Conservation (phyloP, 495 filamentous ascomycete genomes). For the Xylaria sp. region DNA sequence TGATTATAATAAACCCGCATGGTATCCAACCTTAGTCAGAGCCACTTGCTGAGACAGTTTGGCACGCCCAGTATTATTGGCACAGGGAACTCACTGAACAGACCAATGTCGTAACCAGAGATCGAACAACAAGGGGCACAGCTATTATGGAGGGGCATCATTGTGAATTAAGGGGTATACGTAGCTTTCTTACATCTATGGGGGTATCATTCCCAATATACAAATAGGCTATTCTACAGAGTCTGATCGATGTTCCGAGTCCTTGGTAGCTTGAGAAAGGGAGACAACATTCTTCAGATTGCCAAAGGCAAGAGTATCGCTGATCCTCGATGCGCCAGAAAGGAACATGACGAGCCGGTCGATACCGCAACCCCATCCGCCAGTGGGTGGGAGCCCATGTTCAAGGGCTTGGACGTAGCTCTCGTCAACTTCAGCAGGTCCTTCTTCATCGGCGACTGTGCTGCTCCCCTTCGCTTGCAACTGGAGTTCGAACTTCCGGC, state of each 20-base stretch:
- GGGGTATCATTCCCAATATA: slow-evolving; percentile 29
- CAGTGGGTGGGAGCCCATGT: slow-evolving; percentile 89
- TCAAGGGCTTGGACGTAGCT: slow-evolving; percentile 82
- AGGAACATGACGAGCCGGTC: slow-evolving; percentile 92
- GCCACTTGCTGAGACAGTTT: background rate
- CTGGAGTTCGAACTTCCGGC: slow-evolving; percentile 75
- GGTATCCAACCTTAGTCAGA: background rate
- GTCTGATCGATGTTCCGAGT: background rate
- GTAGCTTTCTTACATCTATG: background rate
- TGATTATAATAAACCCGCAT: background rate
- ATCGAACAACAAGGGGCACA: background rate
- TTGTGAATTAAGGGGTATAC: background rate
- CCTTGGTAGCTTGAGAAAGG: slow-evolving; percentile 36
- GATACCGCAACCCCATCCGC: slow-evolving; percentile 94
- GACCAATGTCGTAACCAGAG: background rate
- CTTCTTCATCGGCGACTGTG: slow-evolving; percentile 25
- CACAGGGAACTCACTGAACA: background rate
- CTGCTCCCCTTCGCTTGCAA: slow-evolving; percentile 47
- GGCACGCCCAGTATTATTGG: background rate
- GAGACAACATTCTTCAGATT: slow-evolving; percentile 73
- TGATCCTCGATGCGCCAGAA: slow-evolving; percentile 74
- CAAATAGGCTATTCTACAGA: background rate
- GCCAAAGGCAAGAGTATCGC: slow-evolving; percentile 86
- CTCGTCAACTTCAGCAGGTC: slow-evolving; percentile 68
- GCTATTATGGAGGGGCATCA: background rate